Base-by-base conservation (phyloP, 441 rosid species). In the Croton laevigatus region DNA sequence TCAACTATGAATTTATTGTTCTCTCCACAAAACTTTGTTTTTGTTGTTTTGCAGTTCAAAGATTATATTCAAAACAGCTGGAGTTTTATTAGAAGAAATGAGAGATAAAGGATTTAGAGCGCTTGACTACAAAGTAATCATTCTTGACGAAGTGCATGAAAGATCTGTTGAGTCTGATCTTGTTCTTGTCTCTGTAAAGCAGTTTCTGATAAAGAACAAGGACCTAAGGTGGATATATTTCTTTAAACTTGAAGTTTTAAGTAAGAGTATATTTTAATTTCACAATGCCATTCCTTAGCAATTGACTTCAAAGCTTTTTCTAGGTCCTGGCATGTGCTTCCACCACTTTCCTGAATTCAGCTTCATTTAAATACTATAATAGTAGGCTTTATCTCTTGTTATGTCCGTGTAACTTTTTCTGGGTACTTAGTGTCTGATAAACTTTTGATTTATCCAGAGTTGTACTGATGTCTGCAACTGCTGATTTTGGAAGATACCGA, bases 81-180 rank as follows among this genome's bases (percentile, higher is more conserved):
- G 98, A 67, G 98, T 94, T 68, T 76, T 94, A 78, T 74, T 90
- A 79, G 98, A 94, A 75, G 98, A 91, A 83, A 85, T 94, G 91
- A 87, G 81, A 73, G 98, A 89, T 67, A 94, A 86, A 69, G 98
- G 98, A 32, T 38, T 81, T 73, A 83, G 81, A 65, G 97, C 98
- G 9, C 98, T 94, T 13, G 82, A 86, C 55, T 94, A 91, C 84
- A 91, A 90, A 84, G 97, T 86, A 69, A 87, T 94, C 75, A 86
- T 94, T 84, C 97, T 94, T 71, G 98, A 94, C 79, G 98, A 94
- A 85, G 98, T 94, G 73, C 98, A 94, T 76, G 98, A 94, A 88
- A 87, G 98, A 87, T 94, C 97, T 11, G 83, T 90, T 46, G 98
- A 94, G 82, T 94, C 98, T 13, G 97, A 94, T 82, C 90, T 94